Evolutionary conservation across 179 eudicot species (phyloP).

Genomic region (Amaranthus tricolor): DNA sequence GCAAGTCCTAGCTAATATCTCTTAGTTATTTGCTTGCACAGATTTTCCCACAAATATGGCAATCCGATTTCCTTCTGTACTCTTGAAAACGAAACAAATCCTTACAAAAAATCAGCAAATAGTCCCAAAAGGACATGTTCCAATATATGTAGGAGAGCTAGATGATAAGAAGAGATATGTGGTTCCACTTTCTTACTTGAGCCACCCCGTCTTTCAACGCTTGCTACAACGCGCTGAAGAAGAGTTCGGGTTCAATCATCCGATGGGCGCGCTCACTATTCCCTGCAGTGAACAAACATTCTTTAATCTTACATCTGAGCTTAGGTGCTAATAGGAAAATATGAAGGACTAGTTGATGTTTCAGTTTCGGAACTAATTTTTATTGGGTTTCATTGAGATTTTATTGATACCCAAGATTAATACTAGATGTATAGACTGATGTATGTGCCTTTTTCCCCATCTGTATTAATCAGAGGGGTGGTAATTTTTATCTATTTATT

Average conservation of each 20-base stretch:
- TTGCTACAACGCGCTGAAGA: conserved; percentile 32
- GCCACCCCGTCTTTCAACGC: conserved; percentile 36
- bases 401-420: background rate
- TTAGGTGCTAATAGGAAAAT: conserved; percentile 8
- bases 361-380: background rate
- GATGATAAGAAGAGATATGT: conserved; percentile 37
- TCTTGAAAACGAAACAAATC: conserved; percentile 35
- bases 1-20: background rate
- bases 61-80: conserved; percentile 34
- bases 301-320: conserved; percentile 23
- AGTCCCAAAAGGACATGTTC: conserved; percentile 45
- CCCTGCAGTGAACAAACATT: conserved; percentile 35
- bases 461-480: conserved; percentile 25
- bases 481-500: background rate
- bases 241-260: conserved; percentile 45
- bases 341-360: background rate
- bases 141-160: conserved; percentile 53
- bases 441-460: conserved; percentile 15
- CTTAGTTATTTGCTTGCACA: background rate
- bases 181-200: conserved; percentile 38
- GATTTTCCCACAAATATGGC: conserved; percentile 28
- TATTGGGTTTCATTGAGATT: conserved; percentile 10
- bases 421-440: background rate
- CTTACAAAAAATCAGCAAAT: conserved; percentile 32
- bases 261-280: conserved; percentile 40